A percentile compares a stretch with the other conserved stretches of the same genome.
phyloP scores from a whole-genome alignment of 768 basidiomycete genomes.

The Lactarius hengduanensis region DNA sequence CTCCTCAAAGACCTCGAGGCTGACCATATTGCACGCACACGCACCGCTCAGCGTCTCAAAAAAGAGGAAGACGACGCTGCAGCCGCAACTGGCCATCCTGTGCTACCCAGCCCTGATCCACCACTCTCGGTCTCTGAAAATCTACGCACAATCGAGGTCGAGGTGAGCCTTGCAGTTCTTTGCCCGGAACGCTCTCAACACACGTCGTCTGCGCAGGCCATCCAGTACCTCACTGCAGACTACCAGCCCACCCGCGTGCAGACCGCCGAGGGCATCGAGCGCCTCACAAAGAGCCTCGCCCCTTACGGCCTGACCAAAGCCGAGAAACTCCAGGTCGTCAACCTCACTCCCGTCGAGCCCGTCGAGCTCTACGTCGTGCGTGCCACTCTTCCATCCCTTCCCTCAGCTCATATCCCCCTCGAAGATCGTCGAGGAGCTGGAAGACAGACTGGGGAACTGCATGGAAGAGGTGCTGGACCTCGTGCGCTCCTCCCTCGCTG shows the following conservation, averaged over 20 bases:
- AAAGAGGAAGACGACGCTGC: conserved; percentile 61
- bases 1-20: conserved; percentile 75
- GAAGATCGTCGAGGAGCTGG: conserved; percentile 92
- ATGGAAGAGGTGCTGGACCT: conserved; percentile 63
- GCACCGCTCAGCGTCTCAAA: conserved; percentile 68
- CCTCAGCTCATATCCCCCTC: not conserved
- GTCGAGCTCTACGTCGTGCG: conserved; percentile 90
- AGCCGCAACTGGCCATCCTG: conserved; percentile 37
- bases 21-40: conserved; percentile 68
- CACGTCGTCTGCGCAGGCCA: conserved; percentile 55
- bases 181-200: not conserved
- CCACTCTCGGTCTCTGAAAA: conserved; percentile 71
- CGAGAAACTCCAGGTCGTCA: conserved; percentile 91
- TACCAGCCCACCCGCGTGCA: conserved; percentile 69
- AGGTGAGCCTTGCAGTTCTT: conserved; percentile 47
- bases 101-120: conserved; percentile 34
- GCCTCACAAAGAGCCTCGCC: conserved; percentile 65
- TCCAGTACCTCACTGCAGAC: conserved; percentile 76
- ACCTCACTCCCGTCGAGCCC: conserved; percentile 75
- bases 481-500: conserved; percentile 49
- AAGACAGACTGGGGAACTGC: conserved; percentile 71
- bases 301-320: conserved; percentile 79
- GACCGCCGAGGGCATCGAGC: conserved; percentile 58
- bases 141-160: conserved; percentile 80
- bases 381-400: conserved; percentile 26